Base-by-base conservation (phyloP, 2,329 filamentous ascomycete genomes). In the Xenoacremonium recifei region DNA sequence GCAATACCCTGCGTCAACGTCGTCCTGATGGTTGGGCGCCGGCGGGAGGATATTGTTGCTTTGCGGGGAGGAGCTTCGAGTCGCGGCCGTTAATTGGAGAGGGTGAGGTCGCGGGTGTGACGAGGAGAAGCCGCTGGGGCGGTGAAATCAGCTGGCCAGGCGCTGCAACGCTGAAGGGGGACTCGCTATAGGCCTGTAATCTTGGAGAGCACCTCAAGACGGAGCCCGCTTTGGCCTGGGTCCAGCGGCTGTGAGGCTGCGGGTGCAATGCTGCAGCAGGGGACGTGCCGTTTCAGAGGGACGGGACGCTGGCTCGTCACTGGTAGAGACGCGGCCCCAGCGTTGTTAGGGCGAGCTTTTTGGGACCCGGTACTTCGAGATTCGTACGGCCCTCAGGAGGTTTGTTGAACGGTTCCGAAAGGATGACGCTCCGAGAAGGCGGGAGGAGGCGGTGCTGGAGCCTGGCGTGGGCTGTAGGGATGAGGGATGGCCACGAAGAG, bases 51-150 rank as follows among this genome's bases (percentile, higher is more conserved):
- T 47, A 52, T 55, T 55, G 51, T 57, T 13, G 25, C 47, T 54
- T 55, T 56, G 55, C 51, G 54, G 53, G 54, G 54, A 53, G 49
- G 43, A 51, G 51, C 51, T 50, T 56, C 39, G 45, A 46, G 38
- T 37, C 47, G 45, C 47, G 49, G 50, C 42, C 47, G 50, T 51
- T 54, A 51, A 51, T 53, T 53, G 49, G 54, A 48, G 51, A 49
- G 44, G 42, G 42, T 35, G 44, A 36, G 32, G 35, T 36, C 29
- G 49, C 44, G 41, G 40, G 48, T 30, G 25, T 27, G 25, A 18
- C 25, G 25, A 35, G 30, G 27, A 18, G 30, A 27, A 25, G 41
- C 33, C 33, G 33, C 33, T 35, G 23, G 23, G 23, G 23, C 23
- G 23, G 23, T 27, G 23, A 27, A 27, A 27, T 27, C 23, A 27